Conservation (phyloP, 495 filamentous ascomycete genomes). For the Hyaloscypha bicolor region DNA sequence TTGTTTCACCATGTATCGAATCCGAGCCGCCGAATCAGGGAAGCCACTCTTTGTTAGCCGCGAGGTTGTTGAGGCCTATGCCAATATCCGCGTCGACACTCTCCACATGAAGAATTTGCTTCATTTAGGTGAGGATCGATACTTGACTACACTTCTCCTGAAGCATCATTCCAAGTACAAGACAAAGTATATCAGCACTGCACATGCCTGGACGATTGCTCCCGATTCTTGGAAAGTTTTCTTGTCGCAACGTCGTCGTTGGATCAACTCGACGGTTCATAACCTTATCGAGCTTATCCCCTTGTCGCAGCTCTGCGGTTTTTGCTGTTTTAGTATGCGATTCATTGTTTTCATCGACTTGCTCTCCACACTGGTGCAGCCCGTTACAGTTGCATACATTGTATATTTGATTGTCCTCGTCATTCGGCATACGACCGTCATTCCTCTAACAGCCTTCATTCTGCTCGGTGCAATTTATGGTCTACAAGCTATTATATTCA, state of each 20-base stretch:
- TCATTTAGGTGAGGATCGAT: constrained; percentile 94
- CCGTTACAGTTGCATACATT: constrained; percentile 91
- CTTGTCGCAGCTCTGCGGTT: constrained; percentile 91
- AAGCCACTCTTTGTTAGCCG: constrained; percentile 95
- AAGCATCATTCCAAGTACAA: constrained; percentile 93
- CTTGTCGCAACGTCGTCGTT: constrained; percentile 95
- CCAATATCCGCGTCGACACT: constrained; percentile 93
- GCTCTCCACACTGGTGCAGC: constrained; percentile 87
- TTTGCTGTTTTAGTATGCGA: constrained; percentile 99
- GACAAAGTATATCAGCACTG: constrained; percentile 93
- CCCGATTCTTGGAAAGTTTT: constrained; percentile 93
- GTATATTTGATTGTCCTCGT: constrained; percentile 83
- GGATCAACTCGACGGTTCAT: constrained; percentile 99
- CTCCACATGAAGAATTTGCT: constrained; percentile 99
- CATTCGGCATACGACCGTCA: constrained; percentile 53
- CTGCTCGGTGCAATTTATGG: constrained; percentile 94
- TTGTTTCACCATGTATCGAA: constrained; percentile 98
- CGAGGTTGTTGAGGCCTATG: constrained; percentile 83
- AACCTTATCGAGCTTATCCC: constrained; percentile 96
- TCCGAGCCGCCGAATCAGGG: constrained; percentile 88
- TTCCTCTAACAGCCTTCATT: constrained; percentile 85
- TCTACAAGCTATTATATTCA: constrained; percentile 96
- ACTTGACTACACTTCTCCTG: constrained; percentile 90
- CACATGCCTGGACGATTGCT: constrained; percentile 94
- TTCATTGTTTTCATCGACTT: constrained; percentile 97